These are phyloP conservation scores for Chaetomiaceae sp. DNA, from an alignment of 2,329 filamentous ascomycete species.

Conservation along the genomic window DNA sequence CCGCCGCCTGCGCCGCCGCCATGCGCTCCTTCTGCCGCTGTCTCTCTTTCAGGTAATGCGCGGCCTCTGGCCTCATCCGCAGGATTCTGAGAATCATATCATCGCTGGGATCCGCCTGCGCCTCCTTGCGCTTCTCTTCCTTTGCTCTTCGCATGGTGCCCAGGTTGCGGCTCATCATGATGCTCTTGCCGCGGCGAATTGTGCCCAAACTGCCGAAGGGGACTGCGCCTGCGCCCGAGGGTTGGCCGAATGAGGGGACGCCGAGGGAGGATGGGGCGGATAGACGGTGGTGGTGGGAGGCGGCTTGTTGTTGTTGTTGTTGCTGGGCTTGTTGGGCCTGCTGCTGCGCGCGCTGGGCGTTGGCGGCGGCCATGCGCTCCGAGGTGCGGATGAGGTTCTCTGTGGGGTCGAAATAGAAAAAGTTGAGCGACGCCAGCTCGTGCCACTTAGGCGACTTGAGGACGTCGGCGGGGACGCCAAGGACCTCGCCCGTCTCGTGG, in stretches of 20 bases:
- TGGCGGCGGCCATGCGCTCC: constrained; percentile 89
- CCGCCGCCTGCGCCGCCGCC: constrained; percentile 82
- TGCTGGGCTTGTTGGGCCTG: constrained; percentile 60
- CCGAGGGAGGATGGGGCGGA: constrained; percentile 56
- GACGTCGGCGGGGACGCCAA: constrained; percentile 85
- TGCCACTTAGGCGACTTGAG: constrained; percentile 98
- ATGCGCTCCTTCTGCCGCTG: constrained; percentile 92
- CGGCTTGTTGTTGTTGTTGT: constrained; percentile 19
- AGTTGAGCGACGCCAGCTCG: constrained; percentile 91
- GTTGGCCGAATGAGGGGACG: constrained; percentile 43
- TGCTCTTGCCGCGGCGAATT: constrained; percentile 66
- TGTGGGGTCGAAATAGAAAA: constrained; percentile 95
- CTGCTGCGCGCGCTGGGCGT: constrained; percentile 68
- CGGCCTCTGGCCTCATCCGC: constrained; percentile 89
- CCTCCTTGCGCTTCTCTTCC: constrained; percentile 91
- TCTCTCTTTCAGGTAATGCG: constrained; percentile 80
- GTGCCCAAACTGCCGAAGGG: constrained; percentile 64
- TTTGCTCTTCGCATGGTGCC: constrained; percentile 96
- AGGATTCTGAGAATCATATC: constrained; percentile 97
- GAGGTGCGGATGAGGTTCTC: constrained; percentile 91
- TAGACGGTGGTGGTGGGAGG: constrained; percentile 57
- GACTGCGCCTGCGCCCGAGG: constrained; percentile 41
- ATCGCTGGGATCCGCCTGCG: constrained; percentile 92
- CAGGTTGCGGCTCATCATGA: constrained; percentile 90
- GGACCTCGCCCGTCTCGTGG: constrained; percentile 71